A percentile compares a stretch with the other conserved stretches of the same genome.
phyloP scores from a whole-genome alignment of 2,329 filamentous ascomycete genomes.

The Xylaria sp. region DNA sequence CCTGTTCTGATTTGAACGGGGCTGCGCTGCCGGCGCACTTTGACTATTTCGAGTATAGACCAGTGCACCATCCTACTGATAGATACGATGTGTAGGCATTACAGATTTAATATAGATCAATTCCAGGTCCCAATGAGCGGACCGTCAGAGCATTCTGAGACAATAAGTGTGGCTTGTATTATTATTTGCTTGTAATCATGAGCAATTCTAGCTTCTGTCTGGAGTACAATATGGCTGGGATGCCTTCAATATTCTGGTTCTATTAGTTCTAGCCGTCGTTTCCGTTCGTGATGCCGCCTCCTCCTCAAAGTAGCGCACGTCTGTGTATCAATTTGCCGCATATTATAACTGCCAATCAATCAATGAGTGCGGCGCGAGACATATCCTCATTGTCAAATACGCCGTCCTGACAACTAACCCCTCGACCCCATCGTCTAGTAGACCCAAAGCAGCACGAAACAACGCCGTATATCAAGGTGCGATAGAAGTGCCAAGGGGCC shows the following conservation, averaged over 20 bases:
- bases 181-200: neutral
- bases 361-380: neutral
- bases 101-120: neutral
- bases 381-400: neutral
- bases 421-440: too few relatives aligned
- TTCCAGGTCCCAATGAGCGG: neutral
- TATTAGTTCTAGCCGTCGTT: neutral
- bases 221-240: neutral
- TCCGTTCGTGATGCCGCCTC: neutral
- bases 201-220: neutral
- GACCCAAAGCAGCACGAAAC: too few relatives aligned
- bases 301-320: neutral
- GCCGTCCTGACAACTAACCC: neutral
- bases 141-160: neutral
- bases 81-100: constrained; percentile 41
- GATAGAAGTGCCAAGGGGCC: too few relatives aligned
- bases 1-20: constrained; percentile 52
- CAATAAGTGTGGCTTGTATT: neutral
- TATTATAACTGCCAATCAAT: neutral
- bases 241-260: neutral
- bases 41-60: constrained; percentile 48
- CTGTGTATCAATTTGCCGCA: neutral
- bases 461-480: too few relatives aligned
- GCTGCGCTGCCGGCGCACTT: constrained; percentile 43
- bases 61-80: constrained; percentile 43